Percentiles rank a stretch among this genome's conserved stretches.
Evolutionary conservation across 176 grass and related monocot genomes (phyloP).

Genomic region (Zea mays): DNA sequence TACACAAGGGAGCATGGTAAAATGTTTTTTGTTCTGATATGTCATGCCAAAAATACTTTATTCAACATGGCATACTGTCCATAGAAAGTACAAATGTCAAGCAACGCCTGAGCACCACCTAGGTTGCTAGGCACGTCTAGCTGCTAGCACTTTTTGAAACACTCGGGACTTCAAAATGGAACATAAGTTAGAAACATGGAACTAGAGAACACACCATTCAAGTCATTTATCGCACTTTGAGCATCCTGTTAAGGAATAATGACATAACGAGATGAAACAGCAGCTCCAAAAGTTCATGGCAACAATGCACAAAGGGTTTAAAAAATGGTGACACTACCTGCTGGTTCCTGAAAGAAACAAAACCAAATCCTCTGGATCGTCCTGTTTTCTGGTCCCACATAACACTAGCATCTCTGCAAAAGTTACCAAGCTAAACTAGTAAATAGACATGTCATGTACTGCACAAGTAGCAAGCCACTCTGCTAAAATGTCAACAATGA

Average conservation of each 20-base stretch:
- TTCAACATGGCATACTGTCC: not conserved
- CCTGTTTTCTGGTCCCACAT: constrained; percentile 99
- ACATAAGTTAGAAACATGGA: constrained; percentile 23
- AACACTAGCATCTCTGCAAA: constrained; percentile 90
- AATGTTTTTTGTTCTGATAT: too few species aligned
- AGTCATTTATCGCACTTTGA: constrained; percentile 92
- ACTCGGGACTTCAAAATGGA: not conserved
- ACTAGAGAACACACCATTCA: constrained; percentile 53
- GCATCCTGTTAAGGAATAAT: constrained; percentile 76
- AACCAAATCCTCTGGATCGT: constrained; percentile 93
- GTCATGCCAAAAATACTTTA: not conserved
- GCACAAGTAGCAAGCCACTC: constrained; percentile 4
- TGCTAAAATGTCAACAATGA: not conserved
- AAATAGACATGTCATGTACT: constrained; percentile 19
- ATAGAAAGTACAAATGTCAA: not conserved
- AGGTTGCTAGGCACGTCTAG: not conserved
- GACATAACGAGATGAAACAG: constrained; percentile 23
- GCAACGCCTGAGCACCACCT: not conserved
- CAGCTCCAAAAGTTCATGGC: not conserved
- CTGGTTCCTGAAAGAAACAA: constrained; percentile 96
- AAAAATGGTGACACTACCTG: constrained; percentile 56
- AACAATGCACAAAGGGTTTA: not conserved
- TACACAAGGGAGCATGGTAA: too few species aligned
- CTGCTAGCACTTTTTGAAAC: not conserved
- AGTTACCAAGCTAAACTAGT: constrained; percentile 31